A percentile compares a stretch with the other conserved stretches of the same genome.
phyloP scores from a whole-genome alignment of 331 rosid species.

The Acacia pycnantha region DNA sequence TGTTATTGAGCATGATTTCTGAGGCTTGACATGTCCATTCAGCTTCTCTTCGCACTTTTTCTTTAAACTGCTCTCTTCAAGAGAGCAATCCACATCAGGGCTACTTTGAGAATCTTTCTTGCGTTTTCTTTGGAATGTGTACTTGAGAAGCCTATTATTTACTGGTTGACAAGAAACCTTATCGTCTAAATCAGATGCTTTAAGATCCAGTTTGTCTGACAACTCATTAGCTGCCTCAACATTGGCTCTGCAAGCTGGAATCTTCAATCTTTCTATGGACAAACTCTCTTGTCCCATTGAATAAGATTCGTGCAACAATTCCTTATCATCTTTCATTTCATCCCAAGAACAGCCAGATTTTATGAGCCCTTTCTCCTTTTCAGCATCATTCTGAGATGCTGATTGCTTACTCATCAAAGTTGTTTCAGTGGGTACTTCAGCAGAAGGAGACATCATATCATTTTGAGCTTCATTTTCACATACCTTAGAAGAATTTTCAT shows the following conservation, averaged over 20 bases:
- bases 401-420: slow-evolving; percentile 28
- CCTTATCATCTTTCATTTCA: slow-evolving; percentile 37
- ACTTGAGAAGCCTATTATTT: slow-evolving; percentile 62
- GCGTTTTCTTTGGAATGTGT: slow-evolving; percentile 78
- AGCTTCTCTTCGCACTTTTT: slow-evolving; percentile 46
- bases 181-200: slow-evolving; percentile 43
- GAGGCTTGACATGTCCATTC: slow-evolving; percentile 46
- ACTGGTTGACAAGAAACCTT: slow-evolving; percentile 43
- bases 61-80: slow-evolving; percentile 41
- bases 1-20: slow-evolving; percentile 48
- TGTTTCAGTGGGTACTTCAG: slow-evolving; percentile 28
- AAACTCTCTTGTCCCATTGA: slow-evolving; percentile 44
- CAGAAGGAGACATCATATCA: slow-evolving; percentile 31
- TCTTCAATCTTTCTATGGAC: slow-evolving; percentile 39
- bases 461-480: slow-evolving; percentile 45
- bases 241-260: slow-evolving; percentile 41
- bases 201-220: slow-evolving; percentile 33
- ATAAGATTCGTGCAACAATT: slow-evolving; percentile 37
- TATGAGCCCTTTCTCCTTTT: slow-evolving; percentile 36
- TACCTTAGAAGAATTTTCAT: slow-evolving; percentile 30
- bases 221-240: slow-evolving; percentile 37
- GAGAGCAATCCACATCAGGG: slow-evolving; percentile 44
- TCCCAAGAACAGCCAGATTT: slow-evolving; percentile 39
- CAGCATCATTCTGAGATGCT: slow-evolving; percentile 33
- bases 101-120: slow-evolving; percentile 61